Evolutionary conservation across 2,329 filamentous ascomycete species (phyloP), one percentile per base, ranked within the genome.

Genomic region (Pyrenochaeta sp.): DNA sequence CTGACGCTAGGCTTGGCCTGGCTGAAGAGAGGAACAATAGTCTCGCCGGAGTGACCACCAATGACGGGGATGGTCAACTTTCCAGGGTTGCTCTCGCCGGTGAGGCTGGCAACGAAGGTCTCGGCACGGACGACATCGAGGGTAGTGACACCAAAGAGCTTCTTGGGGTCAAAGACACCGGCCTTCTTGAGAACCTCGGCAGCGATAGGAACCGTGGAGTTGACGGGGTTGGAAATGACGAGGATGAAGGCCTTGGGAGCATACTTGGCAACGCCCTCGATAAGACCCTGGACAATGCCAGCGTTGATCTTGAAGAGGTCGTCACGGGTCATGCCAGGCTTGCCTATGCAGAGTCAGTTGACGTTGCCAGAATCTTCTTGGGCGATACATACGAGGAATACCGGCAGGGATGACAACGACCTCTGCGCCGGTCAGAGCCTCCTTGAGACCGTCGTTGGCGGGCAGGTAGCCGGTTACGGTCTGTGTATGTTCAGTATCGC

Each of bases 241-340:
- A 97, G 86, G 72, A 96, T 85, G 78, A 87, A 96, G 42, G 94
- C 94, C 74, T 96, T 95, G 72, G 94, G 94, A 72, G 86, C 87
- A 69, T 88, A 85, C 72, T 96, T 86, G 63, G 93, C 91, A 65
- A 90, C 85, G 39, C 89, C 86, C 81, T 96, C 88, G 64, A 95
- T 87, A 60, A 99, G 83, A 63, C 90, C 91, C 78, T 94, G 90
- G 71, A 99, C 94, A 70, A 99, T 99, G 66, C 92, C 90, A 50
- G 94, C 94, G 75, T 99, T 99, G 82, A 96, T 96, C 80, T 96
- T 96, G 88, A 99, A 99, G 48, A 99, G 89, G 72, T 97, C 94
- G 68, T 99, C 94, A 79, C 94, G 91, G 75, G 89, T 96, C 94
- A 99, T 99, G 68, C 94, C 94, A 65, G 94, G 94, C 84, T 97